These are phyloP conservation scores for Apiotrichum gracile DNA, from an alignment of 1,284 basidiomycete species.

Conservation along the genomic window DNA sequence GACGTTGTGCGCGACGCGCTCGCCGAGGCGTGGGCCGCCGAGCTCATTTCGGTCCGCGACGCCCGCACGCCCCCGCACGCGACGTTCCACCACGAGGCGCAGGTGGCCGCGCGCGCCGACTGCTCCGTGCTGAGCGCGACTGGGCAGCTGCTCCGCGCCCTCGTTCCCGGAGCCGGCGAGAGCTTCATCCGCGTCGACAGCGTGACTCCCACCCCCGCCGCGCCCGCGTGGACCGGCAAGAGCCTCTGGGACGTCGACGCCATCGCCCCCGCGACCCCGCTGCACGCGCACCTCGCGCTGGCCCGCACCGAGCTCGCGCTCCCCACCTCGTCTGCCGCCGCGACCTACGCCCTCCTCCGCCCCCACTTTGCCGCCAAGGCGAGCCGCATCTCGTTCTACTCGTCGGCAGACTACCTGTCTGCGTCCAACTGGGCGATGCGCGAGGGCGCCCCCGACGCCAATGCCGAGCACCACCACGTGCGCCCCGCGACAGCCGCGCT, in stretches of 20 bases:
- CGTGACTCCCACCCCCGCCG: constrained; percentile 4
- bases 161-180: constrained; percentile 10
- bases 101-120: constrained; percentile 32
- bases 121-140: constrained; percentile 33
- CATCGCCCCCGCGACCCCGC: constrained; percentile 13
- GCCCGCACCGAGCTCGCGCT: constrained; percentile 23
- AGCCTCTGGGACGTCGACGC: constrained; percentile 13
- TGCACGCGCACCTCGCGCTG: constrained; percentile 35
- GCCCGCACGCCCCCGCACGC: constrained; percentile 1
- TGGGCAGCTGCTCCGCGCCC: constrained; percentile 19
- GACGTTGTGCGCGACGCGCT: constrained; percentile 38
- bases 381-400: constrained; percentile 38
- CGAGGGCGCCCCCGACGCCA: constrained; percentile 6
- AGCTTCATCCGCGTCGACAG: constrained; percentile 26
- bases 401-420: constrained; percentile 27
- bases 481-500: constrained; percentile 21
- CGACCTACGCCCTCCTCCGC: constrained; percentile 37
- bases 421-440: constrained; percentile 31
- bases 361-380: constrained; percentile 32
- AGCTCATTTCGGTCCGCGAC: constrained; percentile 10
- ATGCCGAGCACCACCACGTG: constrained; percentile 26
- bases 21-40: constrained; percentile 30
- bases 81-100: constrained; percentile 32
- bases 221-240: constrained; percentile 11
- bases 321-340: constrained; percentile 25